phyloP scores from a whole-genome alignment of 495 filamentous ascomycete species.

The Penicillium angulare region DNA sequence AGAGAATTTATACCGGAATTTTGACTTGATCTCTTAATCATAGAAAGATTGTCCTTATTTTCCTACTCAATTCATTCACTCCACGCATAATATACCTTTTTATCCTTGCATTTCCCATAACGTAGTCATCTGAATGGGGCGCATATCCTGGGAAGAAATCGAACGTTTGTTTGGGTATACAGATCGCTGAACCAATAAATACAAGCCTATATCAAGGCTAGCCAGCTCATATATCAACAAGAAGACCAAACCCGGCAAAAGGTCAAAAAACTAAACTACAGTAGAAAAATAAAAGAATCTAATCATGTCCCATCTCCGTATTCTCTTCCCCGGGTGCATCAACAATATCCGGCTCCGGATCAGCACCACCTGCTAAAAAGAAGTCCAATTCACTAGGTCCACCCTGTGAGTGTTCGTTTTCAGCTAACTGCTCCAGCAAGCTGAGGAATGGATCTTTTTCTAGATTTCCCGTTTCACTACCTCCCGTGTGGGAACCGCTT shows the following conservation, averaged over 20 bases:
- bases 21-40: no score
- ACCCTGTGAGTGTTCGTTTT: slow-evolving; percentile 62
- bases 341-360: slow-evolving; percentile 12
- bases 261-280: no score
- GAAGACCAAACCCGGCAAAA: neutral
- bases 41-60: no score
- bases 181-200: neutral
- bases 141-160: no score
- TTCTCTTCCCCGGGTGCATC: neutral
- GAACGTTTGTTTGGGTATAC: slow-evolving; percentile 3
- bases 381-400: slow-evolving; percentile 72
- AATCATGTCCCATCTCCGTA: neutral
- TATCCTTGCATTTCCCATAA: no score
- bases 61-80: no score
- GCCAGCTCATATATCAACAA: neutral
- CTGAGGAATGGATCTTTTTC: slow-evolving; percentile 81
- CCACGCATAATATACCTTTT: no score
- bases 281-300: neutral
- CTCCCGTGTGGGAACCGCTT: slow-evolving; percentile 30
- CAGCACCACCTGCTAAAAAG: slow-evolving; percentile 50
- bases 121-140: no score
- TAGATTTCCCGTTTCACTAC: slow-evolving; percentile 22
- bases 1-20: no score
- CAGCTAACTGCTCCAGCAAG: slow-evolving; percentile 74
- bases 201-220: no score